Conservation (phyloP, 2,329 filamentous ascomycete genomes). For the Pseudogymnoascus sp. region DNA sequence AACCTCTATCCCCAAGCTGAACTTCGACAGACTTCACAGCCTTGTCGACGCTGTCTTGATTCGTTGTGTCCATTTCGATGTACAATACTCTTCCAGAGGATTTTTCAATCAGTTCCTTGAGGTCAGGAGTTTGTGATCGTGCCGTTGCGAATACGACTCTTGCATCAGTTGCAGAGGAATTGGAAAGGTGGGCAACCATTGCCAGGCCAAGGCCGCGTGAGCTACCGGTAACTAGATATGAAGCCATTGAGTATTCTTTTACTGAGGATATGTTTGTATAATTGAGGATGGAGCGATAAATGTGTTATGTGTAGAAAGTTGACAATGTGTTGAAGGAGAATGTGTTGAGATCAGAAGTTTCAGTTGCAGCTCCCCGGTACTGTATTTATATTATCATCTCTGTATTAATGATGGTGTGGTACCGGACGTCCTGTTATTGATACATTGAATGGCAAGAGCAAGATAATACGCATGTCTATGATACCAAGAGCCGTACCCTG, state of each 20-base stretch:
- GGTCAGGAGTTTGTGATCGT: neutral
- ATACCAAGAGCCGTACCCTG: neutral
- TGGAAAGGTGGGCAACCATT: slow-evolving; percentile 20
- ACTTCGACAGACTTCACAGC: neutral
- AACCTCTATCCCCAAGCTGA: neutral
- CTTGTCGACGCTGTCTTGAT: neutral
- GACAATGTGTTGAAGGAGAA: neutral
- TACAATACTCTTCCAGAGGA: neutral
- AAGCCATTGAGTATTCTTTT: slow-evolving; percentile 13
- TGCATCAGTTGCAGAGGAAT: neutral
- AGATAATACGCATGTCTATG: neutral
- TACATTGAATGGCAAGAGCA: neutral
- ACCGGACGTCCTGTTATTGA: neutral
- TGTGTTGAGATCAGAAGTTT: neutral
- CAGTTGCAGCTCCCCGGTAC: neutral
- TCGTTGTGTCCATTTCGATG: neutral
- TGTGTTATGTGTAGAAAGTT: neutral
- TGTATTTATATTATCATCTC: neutral
- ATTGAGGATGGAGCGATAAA: neutral
- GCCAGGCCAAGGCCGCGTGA: slow-evolving; percentile 23
- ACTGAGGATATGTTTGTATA: neutral
- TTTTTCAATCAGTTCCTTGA: neutral
- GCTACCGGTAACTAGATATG: slow-evolving; percentile 21
- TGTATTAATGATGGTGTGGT: neutral
- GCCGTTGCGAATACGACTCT: neutral